Evolutionary conservation across 192 early-diverging fungal species (phyloP).

Genomic region (Funneliformis mosseae): DNA sequence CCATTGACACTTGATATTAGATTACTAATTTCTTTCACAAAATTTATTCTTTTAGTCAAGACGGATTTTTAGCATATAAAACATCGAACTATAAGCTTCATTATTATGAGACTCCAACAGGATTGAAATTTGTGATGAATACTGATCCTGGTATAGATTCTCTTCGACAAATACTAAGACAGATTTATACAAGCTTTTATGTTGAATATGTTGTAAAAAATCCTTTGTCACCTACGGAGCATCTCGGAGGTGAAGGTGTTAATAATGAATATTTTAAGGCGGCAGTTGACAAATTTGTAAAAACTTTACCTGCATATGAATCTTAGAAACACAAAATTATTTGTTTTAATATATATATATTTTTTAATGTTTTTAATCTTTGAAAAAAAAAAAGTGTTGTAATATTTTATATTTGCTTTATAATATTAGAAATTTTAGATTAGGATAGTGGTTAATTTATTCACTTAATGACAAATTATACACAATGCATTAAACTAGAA

Average conservation of each 20-base stretch:
- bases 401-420: too few species aligned
- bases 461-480: too few species aligned
- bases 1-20: background rate
- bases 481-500: too few species aligned
- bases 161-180: slow-evolving; percentile 70
- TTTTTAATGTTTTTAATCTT: background rate
- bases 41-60: slow-evolving; percentile 48
- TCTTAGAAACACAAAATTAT: background rate
- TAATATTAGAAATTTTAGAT: too few species aligned
- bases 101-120: slow-evolving; percentile 87
- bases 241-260: slow-evolving; percentile 32
- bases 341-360: too few species aligned
- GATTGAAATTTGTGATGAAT: slow-evolving; percentile 85
- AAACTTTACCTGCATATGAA: slow-evolving; percentile 23
- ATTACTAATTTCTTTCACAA: background rate
- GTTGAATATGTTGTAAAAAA: slow-evolving; percentile 95
- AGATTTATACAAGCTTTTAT: slow-evolving; percentile 86
- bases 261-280: slow-evolving; percentile 34
- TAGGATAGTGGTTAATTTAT: too few species aligned
- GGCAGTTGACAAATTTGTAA: slow-evolving; percentile 33
- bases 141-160: slow-evolving; percentile 72
- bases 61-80: slow-evolving; percentile 72
- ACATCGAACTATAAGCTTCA: slow-evolving; percentile 89
- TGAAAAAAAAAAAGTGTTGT: too few species aligned
- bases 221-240: slow-evolving; percentile 56